Base-by-base conservation (phyloP, 306 rosid genomes). In the Trifolium subterraneum region DNA sequence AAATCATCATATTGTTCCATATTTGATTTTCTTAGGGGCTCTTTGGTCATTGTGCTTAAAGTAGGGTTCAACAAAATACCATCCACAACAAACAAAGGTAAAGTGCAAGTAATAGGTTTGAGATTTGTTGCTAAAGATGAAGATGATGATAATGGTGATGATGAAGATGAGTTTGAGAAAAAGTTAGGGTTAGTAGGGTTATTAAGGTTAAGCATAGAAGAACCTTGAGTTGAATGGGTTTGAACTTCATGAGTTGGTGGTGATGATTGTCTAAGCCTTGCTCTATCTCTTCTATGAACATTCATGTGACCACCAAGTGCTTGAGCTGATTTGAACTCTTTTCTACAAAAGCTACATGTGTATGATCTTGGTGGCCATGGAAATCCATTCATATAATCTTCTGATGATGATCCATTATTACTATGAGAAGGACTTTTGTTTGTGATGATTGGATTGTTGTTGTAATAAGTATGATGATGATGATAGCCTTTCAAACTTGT, bases 291-390 rank as follows among this genome's bases (percentile, higher is more conserved):
- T 25, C 98, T 78, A 74, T 94, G 98, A 60, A 94, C 98, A 85
- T 94, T 94, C 97, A 94, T 91, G 59, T 90, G 98, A 20, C 97
- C 98, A 25, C 98, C 98, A 51, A 94, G 88, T 22, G 98, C 98
- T 75, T 93, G 98, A 86, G 98, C 98, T 20, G 96, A 93, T 82
- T 85, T 89, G 78, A 93, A 93, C 75, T 93, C 97, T 73, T 90
- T 91, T 35, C 82, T 89, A 84, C 98, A 93, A 79, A 91, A 93
- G 80, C 87, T 88, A 70, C 98, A 93, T 2, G 87, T 70, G 86
- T 93, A 93, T 70, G 89, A 85, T 76, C 92, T 86, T 71, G 97
- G 97, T 60, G 98, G 98, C 98, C 98, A 93, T 22, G 94, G 84
- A 61, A 9, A 23, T 19, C 88, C 81, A 23, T 86, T 81, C 52